These are phyloP conservation scores for Leccinum incarnatum DNA, from an alignment of 768 basidiomycete genomes.

Conservation along the genomic window DNA sequence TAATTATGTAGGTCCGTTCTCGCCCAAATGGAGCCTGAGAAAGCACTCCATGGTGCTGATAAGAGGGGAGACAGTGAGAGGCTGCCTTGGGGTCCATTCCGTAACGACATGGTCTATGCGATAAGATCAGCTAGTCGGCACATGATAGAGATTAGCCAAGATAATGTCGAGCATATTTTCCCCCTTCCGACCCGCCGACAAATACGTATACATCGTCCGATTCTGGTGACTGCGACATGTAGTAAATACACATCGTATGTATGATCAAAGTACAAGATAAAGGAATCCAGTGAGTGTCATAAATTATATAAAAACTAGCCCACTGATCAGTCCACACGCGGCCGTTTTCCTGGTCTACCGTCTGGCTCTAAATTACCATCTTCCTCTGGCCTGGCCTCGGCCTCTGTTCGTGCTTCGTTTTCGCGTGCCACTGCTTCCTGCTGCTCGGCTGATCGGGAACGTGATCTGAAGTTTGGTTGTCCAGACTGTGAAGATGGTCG, in stretches of 20 bases:
- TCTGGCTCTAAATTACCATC: constrained; percentile 20
- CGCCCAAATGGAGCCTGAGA: neutral
- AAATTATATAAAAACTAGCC: constrained; percentile 15
- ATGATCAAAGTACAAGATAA: constrained; percentile 10
- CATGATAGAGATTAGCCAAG: neutral
- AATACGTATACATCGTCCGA: neutral
- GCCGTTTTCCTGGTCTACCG: constrained; percentile 30
- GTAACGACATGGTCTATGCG: too few relatives aligned
- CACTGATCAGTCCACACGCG: constrained; percentile 28
- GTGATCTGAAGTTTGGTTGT: constrained; percentile 13
- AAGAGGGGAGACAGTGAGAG: too few relatives aligned
- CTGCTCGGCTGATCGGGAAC: constrained; percentile 30
- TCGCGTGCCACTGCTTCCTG: constrained; percentile 19
- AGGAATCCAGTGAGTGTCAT: constrained; percentile 15
- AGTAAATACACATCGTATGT: constrained; percentile 9
- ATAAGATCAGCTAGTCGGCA: too few relatives aligned
- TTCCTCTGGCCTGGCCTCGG: constrained; percentile 19
- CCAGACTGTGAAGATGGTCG: constrained; percentile 21
- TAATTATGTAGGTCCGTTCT: neutral
- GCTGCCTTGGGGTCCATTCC: too few relatives aligned
- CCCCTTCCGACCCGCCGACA: too few relatives aligned
- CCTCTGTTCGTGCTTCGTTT: constrained; percentile 22
- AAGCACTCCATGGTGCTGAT: too few relatives aligned
- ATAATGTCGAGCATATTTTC: too few relatives aligned
- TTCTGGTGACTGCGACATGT: neutral